Base-by-base conservation (phyloP, 139 green algal species). In the Coccomyxa sp. region DNA sequence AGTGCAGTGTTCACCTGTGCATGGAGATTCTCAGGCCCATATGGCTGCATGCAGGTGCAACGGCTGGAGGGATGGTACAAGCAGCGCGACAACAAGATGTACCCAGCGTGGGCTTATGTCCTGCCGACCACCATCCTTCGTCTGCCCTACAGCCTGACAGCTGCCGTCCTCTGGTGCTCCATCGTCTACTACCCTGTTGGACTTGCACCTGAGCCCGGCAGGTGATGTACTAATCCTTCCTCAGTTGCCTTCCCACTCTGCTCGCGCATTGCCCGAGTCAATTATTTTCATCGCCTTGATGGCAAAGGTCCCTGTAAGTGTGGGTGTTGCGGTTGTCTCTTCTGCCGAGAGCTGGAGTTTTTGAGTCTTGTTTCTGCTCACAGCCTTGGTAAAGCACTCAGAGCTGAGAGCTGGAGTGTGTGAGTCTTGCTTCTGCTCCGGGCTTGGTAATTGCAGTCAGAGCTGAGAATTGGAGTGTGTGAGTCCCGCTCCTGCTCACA, bases 31-130 rank as follows among this genome's bases (percentile, higher is more conserved):
- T 51, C 7, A 51, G 38, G 38, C 7, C 3, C 38, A 51, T 51
- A 51, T 51, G 38, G 38, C 38, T 51, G 7, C 38, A 51, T 81
- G 81, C 57, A 80, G 81, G 71, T 81, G 76, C 30, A 78, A 14
- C 75, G 82, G 13, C 60, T 85, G 76, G 51, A 28, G 28, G 85
- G 84, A 3, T 94, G 88, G 71, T 94, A 88, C 82, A 91, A 89
- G 81, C 91, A 94, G 83, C 84, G 91, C 28, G 80, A 68, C 77
- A 81, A 81, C 77, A 30, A 45, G 25, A 31, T 81, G n/a, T 81
- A 81, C 77, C 57, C 77, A 18, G 87, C 86, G 38, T 94, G 84
- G 84, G 83, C 86, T 23, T 94, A 86, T 58, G 85, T 80, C 10
- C 77, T 94, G 45, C 86, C 91, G 23, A 86, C 80, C 0, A 86